Base-by-base conservation (phyloP, 805 yeast genomes). In the Hanseniaspora taiwanica region DNA sequence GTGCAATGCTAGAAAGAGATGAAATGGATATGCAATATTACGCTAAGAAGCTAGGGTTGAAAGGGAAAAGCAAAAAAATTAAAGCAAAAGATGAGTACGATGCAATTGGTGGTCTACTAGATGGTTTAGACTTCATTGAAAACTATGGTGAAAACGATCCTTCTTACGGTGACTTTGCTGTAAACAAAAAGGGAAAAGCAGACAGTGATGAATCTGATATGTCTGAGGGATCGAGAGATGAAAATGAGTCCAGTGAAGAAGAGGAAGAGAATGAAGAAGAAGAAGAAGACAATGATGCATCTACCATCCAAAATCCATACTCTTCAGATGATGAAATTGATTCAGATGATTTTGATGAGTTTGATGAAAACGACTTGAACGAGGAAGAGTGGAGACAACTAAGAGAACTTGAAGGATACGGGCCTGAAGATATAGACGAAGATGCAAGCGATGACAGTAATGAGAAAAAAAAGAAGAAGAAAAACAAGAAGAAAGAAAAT, bases 1-100 rank as follows among this genome's bases (percentile, higher is more conserved):
- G 65, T 27, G 72, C 70, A 5, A 59, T 69, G 25, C 52, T 72
- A 48, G 60, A 63, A 37, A 67, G 70, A 46, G 93, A 82, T 48
- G 93, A 83, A 44, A 78, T 74, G 42, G 94, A 87, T 40, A 77
- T 82, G 60, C 74, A 71, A 34, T 84, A 79, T 53, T 87, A 85
- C 56, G 87, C 96, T 3, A 80, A 79, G 46, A 78, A 81, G 51
- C 64, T 87, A 8, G 93, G 93, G 1, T 56, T 82, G 48, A 76
- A 76, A 46, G 72, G 75, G 0, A 69, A 67, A 40, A 66, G 65
- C 13, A 63, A 79, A 36, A 59, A 67, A 29, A 71, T 70, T 46
- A 56, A 40, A 34, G 64, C 64, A 2, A 53, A 53, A 3, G 77
- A 69, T 31, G 85, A 76, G 12, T 81, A 80, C 52, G 95, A 85